phyloP scores from a whole-genome alignment of 2,329 filamentous ascomycete species.

The Fusarium cicatricum region DNA sequence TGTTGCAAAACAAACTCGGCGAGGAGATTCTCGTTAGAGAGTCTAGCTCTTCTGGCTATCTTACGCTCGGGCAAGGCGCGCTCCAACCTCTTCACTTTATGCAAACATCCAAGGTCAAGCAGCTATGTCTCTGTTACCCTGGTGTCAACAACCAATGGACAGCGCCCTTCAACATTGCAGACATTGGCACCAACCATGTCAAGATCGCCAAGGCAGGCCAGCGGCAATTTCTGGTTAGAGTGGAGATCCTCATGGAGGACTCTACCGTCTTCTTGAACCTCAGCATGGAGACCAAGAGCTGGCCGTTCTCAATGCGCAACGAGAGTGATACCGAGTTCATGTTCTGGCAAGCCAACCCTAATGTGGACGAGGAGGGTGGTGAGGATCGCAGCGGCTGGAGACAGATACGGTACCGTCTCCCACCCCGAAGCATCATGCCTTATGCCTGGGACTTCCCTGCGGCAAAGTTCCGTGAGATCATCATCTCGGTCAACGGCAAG shows the following conservation, averaged over 20 bases:
- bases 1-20: constrained; percentile 90
- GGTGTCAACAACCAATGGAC: constrained; percentile 98
- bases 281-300: constrained; percentile 89
- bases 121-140: constrained; percentile 90
- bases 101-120: constrained; percentile 82
- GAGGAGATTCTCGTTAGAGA: constrained; percentile 92
- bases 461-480: constrained; percentile 93
- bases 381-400: constrained; percentile 90
- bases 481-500: constrained; percentile 63
- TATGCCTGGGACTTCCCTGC: constrained; percentile 99
- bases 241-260: constrained; percentile 91
- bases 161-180: constrained; percentile 96
- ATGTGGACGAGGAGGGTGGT: constrained; percentile 86
- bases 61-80: constrained; percentile 79
- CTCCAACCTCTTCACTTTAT: constrained; percentile 90
- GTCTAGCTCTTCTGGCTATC: constrained; percentile 86
- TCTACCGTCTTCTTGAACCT: constrained; percentile 94
- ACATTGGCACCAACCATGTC: constrained; percentile 89
- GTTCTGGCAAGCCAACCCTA: constrained; percentile 95
- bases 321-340: constrained; percentile 97
- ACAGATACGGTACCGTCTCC: constrained; percentile 89
- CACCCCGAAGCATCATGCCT: constrained; percentile 96
- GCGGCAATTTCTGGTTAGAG: constrained; percentile 84
- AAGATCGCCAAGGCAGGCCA: constrained; percentile 93
- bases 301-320: constrained; percentile 99